Conservation (phyloP, 495 filamentous ascomycete genomes). For the Trypethelium eluteriae region DNA sequence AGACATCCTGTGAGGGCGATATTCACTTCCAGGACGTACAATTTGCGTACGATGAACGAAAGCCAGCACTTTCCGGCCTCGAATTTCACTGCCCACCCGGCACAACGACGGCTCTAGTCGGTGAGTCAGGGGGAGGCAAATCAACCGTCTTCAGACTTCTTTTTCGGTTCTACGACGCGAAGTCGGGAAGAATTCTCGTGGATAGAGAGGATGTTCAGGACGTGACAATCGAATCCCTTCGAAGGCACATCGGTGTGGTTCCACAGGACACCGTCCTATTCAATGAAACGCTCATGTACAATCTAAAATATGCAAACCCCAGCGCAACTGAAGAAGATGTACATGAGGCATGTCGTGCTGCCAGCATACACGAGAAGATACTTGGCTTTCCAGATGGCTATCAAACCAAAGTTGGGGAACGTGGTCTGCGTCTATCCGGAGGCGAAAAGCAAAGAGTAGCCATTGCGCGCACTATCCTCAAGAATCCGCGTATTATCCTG, state of each 20-base stretch:
- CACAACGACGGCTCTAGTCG: conserved; percentile 90
- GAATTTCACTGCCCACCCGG: conserved; percentile 77
- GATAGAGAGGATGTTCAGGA: conserved; percentile 79
- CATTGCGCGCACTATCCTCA: conserved; percentile 92
- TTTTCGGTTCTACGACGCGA: conserved; percentile 87
- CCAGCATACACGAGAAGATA: conserved; percentile 95
- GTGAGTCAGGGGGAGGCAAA: conserved; percentile 93
- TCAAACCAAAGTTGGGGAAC: conserved; percentile 86
- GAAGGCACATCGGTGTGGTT: conserved; percentile 85
- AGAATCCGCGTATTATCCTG: conserved; percentile 91
- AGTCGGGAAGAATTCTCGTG: conserved; percentile 67
- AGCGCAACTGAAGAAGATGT: conserved; percentile 79
- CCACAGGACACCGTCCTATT: conserved; percentile 95
- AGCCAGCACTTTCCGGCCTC: conserved; percentile 74
- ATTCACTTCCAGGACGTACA: conserved; percentile 80
- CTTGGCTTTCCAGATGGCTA: conserved; percentile 88
- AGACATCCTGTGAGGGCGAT: conserved; percentile 65
- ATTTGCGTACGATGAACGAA: conserved; percentile 83
- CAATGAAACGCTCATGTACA: conserved; percentile 97
- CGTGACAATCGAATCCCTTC: conserved; percentile 86
- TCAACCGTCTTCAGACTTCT: conserved; percentile 94
- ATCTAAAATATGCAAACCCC: conserved; percentile 88
- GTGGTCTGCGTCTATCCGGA: conserved; percentile 82
- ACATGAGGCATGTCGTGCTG: conserved; percentile 78
- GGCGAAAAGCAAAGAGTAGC: conserved; percentile 97